Base-by-base conservation (phyloP, 139 green algal species). In the Tetraselmis striata region DNA sequence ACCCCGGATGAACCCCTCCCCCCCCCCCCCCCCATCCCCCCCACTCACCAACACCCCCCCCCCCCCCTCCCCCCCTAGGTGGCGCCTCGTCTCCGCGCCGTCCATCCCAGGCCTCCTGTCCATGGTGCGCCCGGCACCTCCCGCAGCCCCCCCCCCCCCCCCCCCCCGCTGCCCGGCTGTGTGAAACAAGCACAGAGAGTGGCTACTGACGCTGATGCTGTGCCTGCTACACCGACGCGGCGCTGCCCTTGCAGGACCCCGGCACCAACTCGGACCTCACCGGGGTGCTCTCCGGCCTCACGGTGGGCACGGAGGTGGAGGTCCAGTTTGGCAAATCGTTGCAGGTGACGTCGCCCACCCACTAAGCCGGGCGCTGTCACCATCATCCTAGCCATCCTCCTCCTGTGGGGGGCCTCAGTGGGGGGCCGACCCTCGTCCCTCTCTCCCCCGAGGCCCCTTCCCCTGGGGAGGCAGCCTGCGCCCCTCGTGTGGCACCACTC, bases 231-330 rank as follows among this genome's bases (percentile, higher is more conserved):
- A 85, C 31, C 87, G 86, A 78, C 84, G 91, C 76, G 22, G 79
- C 84, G 2, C 82, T 88, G 76, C 80, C 81, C 5, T 76, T 89
- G 28, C 29, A n/a, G 77, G 29, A 82, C 45, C 77, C 45, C 29
- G 23, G 23, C 77, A 28, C 30, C 30, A 74, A 82, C 83, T 75
- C 82, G 11, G 45, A 67, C 45, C 45, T 67, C 45, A 25, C 45
- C 45, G 45, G 45, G 45, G 45, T 93, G 74, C 83, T 92, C 2
- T 80, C 67, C 24, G 86, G 77, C 23, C 87, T 96, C 75, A 91
- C 88, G 22, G 84, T 96, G 45, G 94, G 93, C 78, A 96, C 95
- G 1, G 96, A 99, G 87, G 91, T 97, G 78, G 96, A 99, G 87
- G 82, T 99, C n/a, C 85, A 95, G 82, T 93, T 94, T 78, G 90